Base-by-base conservation (phyloP, 371 early-diverging fungal genomes). In the Actinomucor elegans region DNA sequence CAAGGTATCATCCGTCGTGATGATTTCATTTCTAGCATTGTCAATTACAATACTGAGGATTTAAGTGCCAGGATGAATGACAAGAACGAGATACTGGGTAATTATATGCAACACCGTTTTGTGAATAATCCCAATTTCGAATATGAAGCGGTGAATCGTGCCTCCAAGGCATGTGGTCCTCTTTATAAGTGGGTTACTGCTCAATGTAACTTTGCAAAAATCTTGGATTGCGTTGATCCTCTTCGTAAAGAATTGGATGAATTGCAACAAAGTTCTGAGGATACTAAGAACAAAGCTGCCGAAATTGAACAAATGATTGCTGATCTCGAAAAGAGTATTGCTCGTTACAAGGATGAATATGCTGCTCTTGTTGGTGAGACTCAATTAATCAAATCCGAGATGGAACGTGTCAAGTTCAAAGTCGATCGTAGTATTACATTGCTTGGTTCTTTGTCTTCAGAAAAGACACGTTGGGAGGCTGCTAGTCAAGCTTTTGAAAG, bases 91-190 rank as follows among this genome's bases (percentile, higher is more conserved):
- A n/a, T n/a, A n/a, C n/a, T 42, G 42, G 5, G 42, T 33, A 89
- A 92, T 21, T 85, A 84, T 53, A 91, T 96, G 80, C 83, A 76
- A 21, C 69, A 75, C 31, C 83, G 84, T 32, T 98, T 87, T 72
- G 64, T 98, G 41, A 77, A 61, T 62, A 86, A 94, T 49, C 89
- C 96, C 36, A 83, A 83, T 51, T 99, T 85, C 66, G 94, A 94
- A 71, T 96, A 91, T 64, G 99, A 99, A 49, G 67, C 80, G 0
- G 94, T 99, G 27, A 94, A 94, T 72, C 92, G 94, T 52, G 99
- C 99, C n/a, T 91, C 92, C 66, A 95, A 94, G 73, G 99, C 99
- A 0, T 99, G 99, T 72, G 99, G 98, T 24, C 97, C 99, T 14
- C 73, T 99, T 21, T 97, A 94, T 48, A 87, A 94, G 65, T 99